Conservation (phyloP, 768 basidiomycete genomes). For the Lyophyllum decastes region DNA sequence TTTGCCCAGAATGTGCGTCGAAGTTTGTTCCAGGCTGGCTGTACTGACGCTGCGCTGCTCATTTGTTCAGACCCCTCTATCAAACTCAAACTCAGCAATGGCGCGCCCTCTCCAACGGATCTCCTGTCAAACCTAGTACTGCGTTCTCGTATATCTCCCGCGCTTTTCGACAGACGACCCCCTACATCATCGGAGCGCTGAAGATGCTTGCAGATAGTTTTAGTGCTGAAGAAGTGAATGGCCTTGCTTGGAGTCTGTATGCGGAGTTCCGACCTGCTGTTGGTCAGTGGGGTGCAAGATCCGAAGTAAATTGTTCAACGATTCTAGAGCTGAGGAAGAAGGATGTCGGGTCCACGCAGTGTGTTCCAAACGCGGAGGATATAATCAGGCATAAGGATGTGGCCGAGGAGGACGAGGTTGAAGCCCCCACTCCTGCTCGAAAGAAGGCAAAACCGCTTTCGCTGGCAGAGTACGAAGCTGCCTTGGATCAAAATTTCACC, state of each 20-base stretch:
- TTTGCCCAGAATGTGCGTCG: slow-evolving; percentile 15
- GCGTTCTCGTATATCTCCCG: slow-evolving; percentile 85
- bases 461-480: slow-evolving; percentile 55
- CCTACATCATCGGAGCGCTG: slow-evolving; percentile 76
- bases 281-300: slow-evolving; percentile 83
- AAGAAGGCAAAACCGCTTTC: slow-evolving; percentile 45
- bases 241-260: slow-evolving; percentile 77
- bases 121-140: slow-evolving; percentile 67
- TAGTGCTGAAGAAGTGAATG: slow-evolving; percentile 57
- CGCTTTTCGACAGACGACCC: slow-evolving; percentile 77
- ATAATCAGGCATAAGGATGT: slow-evolving; percentile 20
- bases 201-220: slow-evolving; percentile 67
- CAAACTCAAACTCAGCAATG: slow-evolving; percentile 69
- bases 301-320: slow-evolving; percentile 66
- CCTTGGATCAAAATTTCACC: slow-evolving; percentile 45
- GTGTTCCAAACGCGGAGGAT: slow-evolving; percentile 9
- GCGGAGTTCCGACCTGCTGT: slow-evolving; percentile 83
- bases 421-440: slow-evolving; percentile 19
- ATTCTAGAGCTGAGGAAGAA: slow-evolving; percentile 63
- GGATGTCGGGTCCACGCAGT: slow-evolving; percentile 15
- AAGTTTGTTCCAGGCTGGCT: neutral
- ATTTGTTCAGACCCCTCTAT: slow-evolving; percentile 67
- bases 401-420: slow-evolving; percentile 17
- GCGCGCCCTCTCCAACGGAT: slow-evolving; percentile 77
- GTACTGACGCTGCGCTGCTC: neutral